phyloP scores from a whole-genome alignment of 176 grass and related monocot species.

The Oryza australiensis region DNA sequence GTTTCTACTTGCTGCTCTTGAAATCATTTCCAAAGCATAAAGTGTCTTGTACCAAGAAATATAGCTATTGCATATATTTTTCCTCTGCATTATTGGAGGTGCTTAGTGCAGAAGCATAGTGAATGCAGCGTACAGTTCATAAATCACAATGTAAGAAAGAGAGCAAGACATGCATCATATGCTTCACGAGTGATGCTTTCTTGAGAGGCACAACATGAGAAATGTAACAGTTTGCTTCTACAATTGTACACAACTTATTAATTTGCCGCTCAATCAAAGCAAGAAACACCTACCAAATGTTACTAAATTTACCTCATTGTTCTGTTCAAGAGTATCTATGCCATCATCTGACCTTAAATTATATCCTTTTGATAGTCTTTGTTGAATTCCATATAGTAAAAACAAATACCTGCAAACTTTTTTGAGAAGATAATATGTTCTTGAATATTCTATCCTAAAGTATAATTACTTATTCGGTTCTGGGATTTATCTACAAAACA shows the following conservation, averaged over 20 bases:
- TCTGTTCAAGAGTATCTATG: background rate
- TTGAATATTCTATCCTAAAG: background rate
- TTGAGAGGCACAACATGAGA: background rate
- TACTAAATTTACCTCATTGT: background rate
- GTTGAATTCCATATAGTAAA: background rate
- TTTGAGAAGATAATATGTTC: background rate
- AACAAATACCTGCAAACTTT: background rate
- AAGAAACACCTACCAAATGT: background rate
- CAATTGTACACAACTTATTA: background rate
- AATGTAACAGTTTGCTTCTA: background rate
- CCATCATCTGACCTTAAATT: background rate
- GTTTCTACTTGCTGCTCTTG: constrained; percentile 10
- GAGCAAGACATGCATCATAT: background rate
- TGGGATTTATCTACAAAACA: background rate
- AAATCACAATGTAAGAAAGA: constrained; percentile 18
- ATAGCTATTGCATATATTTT: constrained; percentile 7
- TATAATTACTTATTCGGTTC: background rate
- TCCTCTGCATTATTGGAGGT: background rate
- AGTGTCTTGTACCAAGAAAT: background rate
- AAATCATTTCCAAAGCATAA: background rate
- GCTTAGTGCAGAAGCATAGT: constrained; percentile 2
- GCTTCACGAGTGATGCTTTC: background rate
- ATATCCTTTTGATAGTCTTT: background rate
- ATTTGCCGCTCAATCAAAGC: background rate
- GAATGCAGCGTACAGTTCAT: background rate